phyloP scores from a whole-genome alignment of 1,284 basidiomycete genomes.

The Ganoderma boninense region DNA sequence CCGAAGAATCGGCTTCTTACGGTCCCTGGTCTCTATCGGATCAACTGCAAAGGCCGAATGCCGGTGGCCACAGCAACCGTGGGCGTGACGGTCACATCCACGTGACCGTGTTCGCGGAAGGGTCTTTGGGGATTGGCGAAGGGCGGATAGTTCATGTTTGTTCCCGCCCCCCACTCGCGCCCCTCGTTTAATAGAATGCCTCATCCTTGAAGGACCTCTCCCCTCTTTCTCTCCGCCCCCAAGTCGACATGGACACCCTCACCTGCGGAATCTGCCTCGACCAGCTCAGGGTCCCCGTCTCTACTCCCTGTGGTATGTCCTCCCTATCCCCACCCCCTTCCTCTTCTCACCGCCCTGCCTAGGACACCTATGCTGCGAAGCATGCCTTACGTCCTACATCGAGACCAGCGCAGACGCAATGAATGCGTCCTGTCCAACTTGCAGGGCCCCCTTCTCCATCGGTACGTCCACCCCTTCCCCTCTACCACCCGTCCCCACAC shows the following conservation, averaged over 20 bases:
- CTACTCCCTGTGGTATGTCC: conserved; percentile 66
- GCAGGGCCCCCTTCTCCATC: conserved; percentile 61
- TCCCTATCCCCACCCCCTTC: not conserved
- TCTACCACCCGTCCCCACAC: not conserved
- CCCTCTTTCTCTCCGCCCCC: not conserved
- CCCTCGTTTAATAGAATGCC: conserved; percentile 7
- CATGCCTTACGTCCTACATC: conserved; percentile 59
- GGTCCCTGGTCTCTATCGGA: not conserved
- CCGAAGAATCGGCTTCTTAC: too few relatives aligned
- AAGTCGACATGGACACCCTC: conserved; percentile 45
- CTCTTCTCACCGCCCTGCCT: conserved; percentile 3
- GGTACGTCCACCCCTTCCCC: conserved; percentile 46
- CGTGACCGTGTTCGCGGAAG: conserved; percentile 12
- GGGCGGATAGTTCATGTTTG: not conserved
- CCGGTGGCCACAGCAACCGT: not conserved
- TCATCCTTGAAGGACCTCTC: not conserved
- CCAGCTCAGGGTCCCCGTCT: conserved; percentile 58
- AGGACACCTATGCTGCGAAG: conserved; percentile 72
- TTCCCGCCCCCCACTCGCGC: not conserved
- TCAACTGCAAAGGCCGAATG: not conserved
- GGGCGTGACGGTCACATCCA: conserved; percentile 17
- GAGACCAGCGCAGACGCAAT: conserved; percentile 50
- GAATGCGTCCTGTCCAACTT: conserved; percentile 63
- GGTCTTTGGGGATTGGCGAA: not conserved
- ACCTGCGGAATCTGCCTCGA: conserved; percentile 72